Evolutionary conservation across 2,329 filamentous ascomycete species (phyloP), one percentile per base, ranked within the genome.

Genomic region (Pyrenophora tritici-repentis): DNA sequence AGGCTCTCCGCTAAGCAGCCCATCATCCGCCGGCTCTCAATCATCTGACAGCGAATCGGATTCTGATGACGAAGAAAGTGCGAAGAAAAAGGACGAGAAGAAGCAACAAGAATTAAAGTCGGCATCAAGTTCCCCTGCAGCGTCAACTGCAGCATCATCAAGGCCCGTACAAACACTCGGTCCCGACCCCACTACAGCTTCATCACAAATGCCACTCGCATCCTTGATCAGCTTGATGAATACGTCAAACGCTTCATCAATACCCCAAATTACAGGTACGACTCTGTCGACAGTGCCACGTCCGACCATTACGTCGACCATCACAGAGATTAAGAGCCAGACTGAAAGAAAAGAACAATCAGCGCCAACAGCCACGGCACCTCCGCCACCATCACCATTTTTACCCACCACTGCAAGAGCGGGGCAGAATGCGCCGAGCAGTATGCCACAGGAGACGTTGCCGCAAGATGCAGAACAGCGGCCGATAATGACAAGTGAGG

Each of bases 401-500:
- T 12, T 34, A 32, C 31, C 36, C 6, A 50, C 24, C 35, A 42
- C 47, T 31, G 18, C 47, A 3, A 34, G 31, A 33, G 24, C 38
- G 10, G 38, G 34, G 24, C 6, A 42, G 5, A 9, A 26, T 3
- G 44, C 34, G 10, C 20, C 34, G 9, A 39, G 33, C 4, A 29
- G 18, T 17, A 24, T 17, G 18, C 22, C 50, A 5, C 39, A 29
- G 9, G 7, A 44, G 41, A 49, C 22, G 31, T 7, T 31, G 8
- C 44, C 26, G 20, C 22, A 26, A 12, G 38, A 49, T 17, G 36
- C 56, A 17, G 51, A 56, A 47, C 9, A 10, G 13, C 26, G 26
- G 7, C 45, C 57, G 3, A 49, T 54, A 18, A 66, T 72, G 51
- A 63, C 62, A 22, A 67, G 62, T 36, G 63, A 62, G 18, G 68